A percentile compares a stretch with the other conserved stretches of the same genome.
phyloP scores from a whole-genome alignment of 306 rosid species.

The Oxytropis ochrocephala region DNA sequence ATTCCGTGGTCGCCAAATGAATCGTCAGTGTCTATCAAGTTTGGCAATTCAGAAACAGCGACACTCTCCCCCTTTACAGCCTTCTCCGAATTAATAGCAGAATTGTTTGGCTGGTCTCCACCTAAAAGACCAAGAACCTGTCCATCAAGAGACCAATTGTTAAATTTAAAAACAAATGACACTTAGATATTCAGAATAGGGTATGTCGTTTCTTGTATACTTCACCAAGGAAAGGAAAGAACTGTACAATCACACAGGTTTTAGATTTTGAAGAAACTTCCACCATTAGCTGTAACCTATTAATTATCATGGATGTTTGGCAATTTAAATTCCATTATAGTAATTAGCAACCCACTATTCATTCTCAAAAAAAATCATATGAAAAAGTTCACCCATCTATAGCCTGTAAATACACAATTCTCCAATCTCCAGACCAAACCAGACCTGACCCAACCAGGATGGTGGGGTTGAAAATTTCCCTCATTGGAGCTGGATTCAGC shows the following conservation, averaged over 20 bases:
- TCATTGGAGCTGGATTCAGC: neutral
- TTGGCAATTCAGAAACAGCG: constrained; percentile 52
- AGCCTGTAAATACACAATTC: neutral
- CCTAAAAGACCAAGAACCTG: constrained; percentile 82
- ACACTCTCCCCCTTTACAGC: constrained; percentile 34
- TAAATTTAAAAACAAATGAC: neutral
- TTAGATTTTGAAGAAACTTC: neutral
- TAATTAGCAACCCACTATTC: neutral
- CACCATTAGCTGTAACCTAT: neutral
- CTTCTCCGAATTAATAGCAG: constrained; percentile 43
- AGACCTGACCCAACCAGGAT: neutral
- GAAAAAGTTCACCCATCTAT: neutral
- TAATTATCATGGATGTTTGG: neutral
- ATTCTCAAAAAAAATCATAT: neutral
- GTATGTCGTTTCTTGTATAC: neutral
- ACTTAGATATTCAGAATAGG: neutral
- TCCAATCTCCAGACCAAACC: too few species aligned
- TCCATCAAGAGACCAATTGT: constrained; percentile 25
- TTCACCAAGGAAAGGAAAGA: neutral
- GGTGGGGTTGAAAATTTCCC: neutral
- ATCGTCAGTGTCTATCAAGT: constrained; percentile 84
- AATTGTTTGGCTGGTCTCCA: constrained; percentile 50
- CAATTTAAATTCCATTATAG: neutral
- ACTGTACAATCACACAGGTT: neutral
- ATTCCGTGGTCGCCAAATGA: constrained; percentile 33